Evolutionary conservation across 495 filamentous ascomycete species (phyloP), one percentile per base, ranked within the genome.

Genomic region (Aspergillus baeticus): DNA sequence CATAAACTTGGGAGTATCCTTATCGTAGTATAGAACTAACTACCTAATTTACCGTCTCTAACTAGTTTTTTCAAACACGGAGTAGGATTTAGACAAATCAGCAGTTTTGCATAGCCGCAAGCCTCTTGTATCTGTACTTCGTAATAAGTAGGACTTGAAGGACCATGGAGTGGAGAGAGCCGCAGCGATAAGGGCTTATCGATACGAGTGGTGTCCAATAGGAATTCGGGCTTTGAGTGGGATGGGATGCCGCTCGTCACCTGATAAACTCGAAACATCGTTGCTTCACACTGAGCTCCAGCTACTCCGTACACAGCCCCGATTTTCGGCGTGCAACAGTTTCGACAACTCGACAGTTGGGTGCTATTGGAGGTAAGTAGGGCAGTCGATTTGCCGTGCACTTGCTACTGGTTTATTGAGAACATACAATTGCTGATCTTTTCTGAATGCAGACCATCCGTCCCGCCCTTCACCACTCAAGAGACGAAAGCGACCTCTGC

Each of bases 351-450:
- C 8, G 14, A 33, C 10, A 2, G 21, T 33, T 31, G 15, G 21
- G 26, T 35, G 41, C 22, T 18, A 35, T 26, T 44, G 38, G 10
- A 39, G 46, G 39, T 38, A 1, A 38, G 34, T 20, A 2, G 21
- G 34, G 22, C 15, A 15, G 10, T 26, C 26, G 48, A 42, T 15
- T 39, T 20, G 17, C 22, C 26, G 14, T 14, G 17, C n/a, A 10
- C 11, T 3, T 17, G 33, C 21, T 31, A 15, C 23, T 15, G 11
- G 23, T 43, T 51, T 22, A 31, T 20, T 31, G 26, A 42, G 18
- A 29, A 29, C 4, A 35, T 10, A 38, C 59, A 62, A 62, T 65
- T 59, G 63, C 60, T 65, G 54, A 62, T 60, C 54, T 21, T 51
- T 10, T 23, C 18, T 13, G 17, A 42, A 49, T 8, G 26, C 33